These are phyloP conservation scores for Chaetomidium leptoderma DNA, from an alignment of 495 filamentous ascomycete genomes.

Conservation along the genomic window DNA sequence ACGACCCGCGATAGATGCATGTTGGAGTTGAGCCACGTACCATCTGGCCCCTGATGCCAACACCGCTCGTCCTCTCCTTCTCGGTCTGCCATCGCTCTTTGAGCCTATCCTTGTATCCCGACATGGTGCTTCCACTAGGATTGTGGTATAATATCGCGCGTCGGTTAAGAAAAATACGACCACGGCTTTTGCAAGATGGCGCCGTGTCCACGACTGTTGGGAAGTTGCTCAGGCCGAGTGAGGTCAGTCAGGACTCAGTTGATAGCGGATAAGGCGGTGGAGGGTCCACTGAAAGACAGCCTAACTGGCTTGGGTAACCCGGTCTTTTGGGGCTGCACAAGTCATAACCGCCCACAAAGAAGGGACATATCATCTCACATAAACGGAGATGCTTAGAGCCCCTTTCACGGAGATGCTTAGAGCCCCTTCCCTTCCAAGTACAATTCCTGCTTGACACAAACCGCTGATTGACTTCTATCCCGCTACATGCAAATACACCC, in stretches of 20 bases:
- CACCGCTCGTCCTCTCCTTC: conserved; percentile 32
- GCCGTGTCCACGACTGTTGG: not conserved
- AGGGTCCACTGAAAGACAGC: not conserved
- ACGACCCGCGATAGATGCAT: not conserved
- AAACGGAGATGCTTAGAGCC: not conserved
- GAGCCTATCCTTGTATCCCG: conserved; percentile 36
- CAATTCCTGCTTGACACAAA: no score
- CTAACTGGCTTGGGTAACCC: not conserved
- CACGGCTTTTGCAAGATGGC: no score
- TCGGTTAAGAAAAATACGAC: not conserved
- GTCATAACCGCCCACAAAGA: no score
- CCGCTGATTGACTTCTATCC: not conserved
- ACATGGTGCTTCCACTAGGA: conserved; percentile 8
- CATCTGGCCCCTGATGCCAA: conserved; percentile 42
- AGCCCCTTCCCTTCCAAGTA: no score
- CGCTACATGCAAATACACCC: not conserved
- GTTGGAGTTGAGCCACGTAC: conserved; percentile 23
- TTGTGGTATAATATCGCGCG: not conserved
- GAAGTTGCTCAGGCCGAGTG: not conserved
- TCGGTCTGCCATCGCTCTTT: conserved; percentile 45
- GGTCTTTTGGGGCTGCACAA: no score
- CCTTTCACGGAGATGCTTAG: no score
- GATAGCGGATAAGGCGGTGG: not conserved
- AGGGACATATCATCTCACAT: not conserved
- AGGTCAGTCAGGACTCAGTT: not conserved